Evolutionary conservation across 768 basidiomycete genomes (phyloP).

Genomic region (Cytidiella melzeri): DNA sequence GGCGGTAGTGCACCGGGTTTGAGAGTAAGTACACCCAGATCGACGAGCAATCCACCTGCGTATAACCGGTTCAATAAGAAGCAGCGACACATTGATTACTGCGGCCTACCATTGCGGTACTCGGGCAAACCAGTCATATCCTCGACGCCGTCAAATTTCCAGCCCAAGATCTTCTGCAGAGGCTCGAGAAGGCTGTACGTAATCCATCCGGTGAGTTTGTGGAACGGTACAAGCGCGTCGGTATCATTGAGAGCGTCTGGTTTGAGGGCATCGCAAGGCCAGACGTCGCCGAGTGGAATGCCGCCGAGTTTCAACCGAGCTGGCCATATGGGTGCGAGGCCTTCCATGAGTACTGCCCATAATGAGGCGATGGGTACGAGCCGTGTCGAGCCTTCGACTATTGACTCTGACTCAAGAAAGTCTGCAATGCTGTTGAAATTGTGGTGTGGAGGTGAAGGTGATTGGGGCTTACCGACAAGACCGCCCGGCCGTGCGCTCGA

Average conservation of each 20-base stretch:
- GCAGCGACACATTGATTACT: no score
- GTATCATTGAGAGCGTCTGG: conserved; percentile 35
- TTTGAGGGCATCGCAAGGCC: conserved; percentile 67
- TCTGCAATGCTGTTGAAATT: conserved; percentile 35
- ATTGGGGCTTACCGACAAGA: conserved; percentile 53
- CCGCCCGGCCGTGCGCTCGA: conserved; percentile 72
- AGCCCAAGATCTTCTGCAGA: conserved; percentile 68
- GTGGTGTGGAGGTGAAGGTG: neutral
- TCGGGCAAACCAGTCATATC: conserved; percentile 92
- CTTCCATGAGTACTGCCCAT: conserved; percentile 78
- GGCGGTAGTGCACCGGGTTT: conserved; percentile 46
- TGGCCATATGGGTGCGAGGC: conserved; percentile 88
- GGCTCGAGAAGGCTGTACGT: conserved; percentile 87
- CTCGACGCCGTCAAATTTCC: conserved; percentile 77
- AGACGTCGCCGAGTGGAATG: conserved; percentile 83
- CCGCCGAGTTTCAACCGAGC: conserved; percentile 62
- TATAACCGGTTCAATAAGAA: neutral
- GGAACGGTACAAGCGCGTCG: conserved; percentile 84
- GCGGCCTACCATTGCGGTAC: conserved; percentile 90
- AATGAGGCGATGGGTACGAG: conserved; percentile 66
- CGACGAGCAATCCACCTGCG: conserved; percentile 80
- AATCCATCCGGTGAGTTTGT: conserved; percentile 93
- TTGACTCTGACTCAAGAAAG: conserved; percentile 57
- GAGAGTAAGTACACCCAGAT: conserved; percentile 73
- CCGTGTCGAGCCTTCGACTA: conserved; percentile 32